phyloP scores from a whole-genome alignment of 2,329 filamentous ascomycete species.

The Aurifilum marmelostoma region DNA sequence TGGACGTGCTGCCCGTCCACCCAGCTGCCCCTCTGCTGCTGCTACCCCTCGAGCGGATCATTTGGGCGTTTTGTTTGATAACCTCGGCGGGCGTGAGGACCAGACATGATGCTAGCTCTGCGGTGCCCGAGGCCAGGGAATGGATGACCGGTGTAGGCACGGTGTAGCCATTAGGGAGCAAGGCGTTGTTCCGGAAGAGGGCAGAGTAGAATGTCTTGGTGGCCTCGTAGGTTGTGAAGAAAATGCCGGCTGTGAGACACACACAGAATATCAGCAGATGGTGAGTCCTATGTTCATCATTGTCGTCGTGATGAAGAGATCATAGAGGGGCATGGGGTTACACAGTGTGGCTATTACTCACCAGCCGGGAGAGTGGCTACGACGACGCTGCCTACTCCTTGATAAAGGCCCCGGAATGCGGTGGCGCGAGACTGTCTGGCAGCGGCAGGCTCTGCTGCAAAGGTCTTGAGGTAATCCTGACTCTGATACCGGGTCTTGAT shows the following conservation, averaged over 20 bases:
- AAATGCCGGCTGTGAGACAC: constrained; percentile 64
- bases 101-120: constrained; percentile 82
- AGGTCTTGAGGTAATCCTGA: constrained; percentile 71
- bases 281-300: neutral
- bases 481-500: constrained; percentile 86
- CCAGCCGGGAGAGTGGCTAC: constrained; percentile 81
- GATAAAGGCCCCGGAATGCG: constrained; percentile 74
- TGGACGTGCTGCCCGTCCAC: constrained; percentile 46
- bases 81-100: constrained; percentile 89
- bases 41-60: constrained; percentile 56
- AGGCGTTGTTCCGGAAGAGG: constrained; percentile 43
- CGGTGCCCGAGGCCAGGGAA: constrained; percentile 71
- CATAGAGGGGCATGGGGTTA: neutral
- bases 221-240: constrained; percentile 88
- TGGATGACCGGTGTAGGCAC: constrained; percentile 73
- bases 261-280: neutral
- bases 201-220: constrained; percentile 66
- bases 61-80: constrained; percentile 92
- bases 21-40: neutral
- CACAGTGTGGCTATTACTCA: constrained; percentile 42
- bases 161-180: constrained; percentile 27
- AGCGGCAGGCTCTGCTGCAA: constrained; percentile 58
- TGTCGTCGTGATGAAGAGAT: neutral
- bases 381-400: constrained; percentile 84
- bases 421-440: constrained; percentile 55